Evolutionary conservation across 176 grass and related monocot genomes (phyloP).

Genomic region (Thalia dealbata): DNA sequence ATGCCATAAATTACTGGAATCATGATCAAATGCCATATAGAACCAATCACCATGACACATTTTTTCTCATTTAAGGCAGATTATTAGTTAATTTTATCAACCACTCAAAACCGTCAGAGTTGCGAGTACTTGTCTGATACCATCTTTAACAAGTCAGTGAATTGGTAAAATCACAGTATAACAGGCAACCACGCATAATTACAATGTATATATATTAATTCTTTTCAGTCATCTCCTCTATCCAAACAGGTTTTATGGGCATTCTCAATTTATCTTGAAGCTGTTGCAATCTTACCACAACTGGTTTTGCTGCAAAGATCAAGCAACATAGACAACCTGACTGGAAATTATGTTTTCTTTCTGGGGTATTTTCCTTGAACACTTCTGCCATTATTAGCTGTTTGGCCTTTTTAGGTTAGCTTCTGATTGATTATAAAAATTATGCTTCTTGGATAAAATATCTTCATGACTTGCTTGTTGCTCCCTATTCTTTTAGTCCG

Average conservation of each 20-base stretch:
- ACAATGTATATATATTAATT: background rate
- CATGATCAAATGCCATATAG: too few species aligned
- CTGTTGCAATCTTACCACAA: conserved; percentile 17
- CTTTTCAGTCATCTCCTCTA: background rate
- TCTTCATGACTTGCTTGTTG: background rate
- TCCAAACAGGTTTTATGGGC: conserved; percentile 13
- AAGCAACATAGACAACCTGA: conserved; percentile 23
- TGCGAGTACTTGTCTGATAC: too few species aligned
- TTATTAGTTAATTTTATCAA: too few species aligned
- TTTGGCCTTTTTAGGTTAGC: background rate
- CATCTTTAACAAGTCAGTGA: too few species aligned
- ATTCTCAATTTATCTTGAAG: conserved; percentile 25
- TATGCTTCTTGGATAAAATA: too few species aligned
- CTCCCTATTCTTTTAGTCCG: background rate
- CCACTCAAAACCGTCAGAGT: too few species aligned
- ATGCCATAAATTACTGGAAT: too few species aligned
- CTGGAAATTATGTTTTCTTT: conserved; percentile 21
- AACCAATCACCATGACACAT: too few species aligned
- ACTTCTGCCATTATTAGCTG: background rate
- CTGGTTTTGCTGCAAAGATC: conserved; percentile 17
- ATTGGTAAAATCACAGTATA: too few species aligned
- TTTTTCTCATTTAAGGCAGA: too few species aligned
- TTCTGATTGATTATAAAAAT: too few species aligned
- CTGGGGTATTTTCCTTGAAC: conserved; percentile 9
- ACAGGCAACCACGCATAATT: too few species aligned